Percentiles rank a stretch among this genome's conserved stretches.
Conservation (phyloP, 805 yeast species). For the Saccharomyces mikatae region DNA sequence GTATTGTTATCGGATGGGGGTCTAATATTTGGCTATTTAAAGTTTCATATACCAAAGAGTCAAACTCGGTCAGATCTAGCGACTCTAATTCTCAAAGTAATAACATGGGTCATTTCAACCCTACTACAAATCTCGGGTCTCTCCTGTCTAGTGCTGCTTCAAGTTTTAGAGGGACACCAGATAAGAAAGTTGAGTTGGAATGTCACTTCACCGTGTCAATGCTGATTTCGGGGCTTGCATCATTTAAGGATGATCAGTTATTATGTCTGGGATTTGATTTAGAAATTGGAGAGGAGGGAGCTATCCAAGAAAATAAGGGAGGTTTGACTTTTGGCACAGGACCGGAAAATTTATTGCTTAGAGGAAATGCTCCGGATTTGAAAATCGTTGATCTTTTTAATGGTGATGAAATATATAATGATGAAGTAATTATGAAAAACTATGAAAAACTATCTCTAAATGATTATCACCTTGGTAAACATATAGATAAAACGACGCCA, state of each 20-base stretch:
- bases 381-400: constrained; percentile 55
- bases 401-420: constrained; percentile 70
- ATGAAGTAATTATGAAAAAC: constrained; percentile 61
- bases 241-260: constrained; percentile 65
- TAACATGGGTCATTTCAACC: not conserved
- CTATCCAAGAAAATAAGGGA: constrained; percentile 31
- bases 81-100: not conserved
- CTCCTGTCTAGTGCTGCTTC: constrained; percentile 35
- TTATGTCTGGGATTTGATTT: constrained; percentile 32
- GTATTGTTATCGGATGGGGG: constrained; percentile 78
- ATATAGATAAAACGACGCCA: constrained; percentile 30
- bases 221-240: constrained; percentile 67
- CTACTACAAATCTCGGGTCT: constrained; percentile 19
- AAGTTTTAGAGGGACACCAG: constrained; percentile 40
- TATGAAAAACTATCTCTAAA: constrained; percentile 59
- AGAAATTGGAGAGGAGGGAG: constrained; percentile 23
- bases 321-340: constrained; percentile 28
- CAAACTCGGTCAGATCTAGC: constrained; percentile 8
- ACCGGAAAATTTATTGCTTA: constrained; percentile 1
- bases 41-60: constrained; percentile 30
- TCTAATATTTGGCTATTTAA: constrained; percentile 64
- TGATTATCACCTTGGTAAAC: constrained; percentile 64
- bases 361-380: constrained; percentile 55
- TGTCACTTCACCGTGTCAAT: constrained; percentile 35
- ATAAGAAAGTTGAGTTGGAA: constrained; percentile 34